A percentile compares a stretch with the other conserved stretches of the same genome.
Conservation (phyloP, 2,329 filamentous ascomycete genomes). For the Daldinia sp. region DNA sequence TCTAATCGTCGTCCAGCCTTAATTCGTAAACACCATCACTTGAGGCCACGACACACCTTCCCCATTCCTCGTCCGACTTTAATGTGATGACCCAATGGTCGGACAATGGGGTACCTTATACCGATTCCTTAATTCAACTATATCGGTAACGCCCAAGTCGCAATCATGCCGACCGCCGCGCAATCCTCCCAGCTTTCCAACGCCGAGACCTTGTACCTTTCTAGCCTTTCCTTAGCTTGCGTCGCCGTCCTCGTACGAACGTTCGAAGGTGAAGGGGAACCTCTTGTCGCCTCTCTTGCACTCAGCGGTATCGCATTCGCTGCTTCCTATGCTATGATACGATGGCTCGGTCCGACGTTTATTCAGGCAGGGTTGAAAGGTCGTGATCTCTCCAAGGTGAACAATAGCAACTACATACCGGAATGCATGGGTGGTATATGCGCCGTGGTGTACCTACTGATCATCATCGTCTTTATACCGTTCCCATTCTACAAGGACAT, state of each 20-base stretch:
- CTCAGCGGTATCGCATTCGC: slow-evolving; percentile 87
- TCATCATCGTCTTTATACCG: slow-evolving; percentile 90
- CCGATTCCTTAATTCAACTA: slow-evolving; percentile 15
- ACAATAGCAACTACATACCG: slow-evolving; percentile 65
- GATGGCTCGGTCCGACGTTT: slow-evolving; percentile 92
- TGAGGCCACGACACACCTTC: slow-evolving; percentile 31
- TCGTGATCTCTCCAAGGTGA: slow-evolving; percentile 83
- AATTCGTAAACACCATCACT: slow-evolving; percentile 25
- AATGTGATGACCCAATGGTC: slow-evolving; percentile 21
- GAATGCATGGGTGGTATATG: slow-evolving; percentile 97
- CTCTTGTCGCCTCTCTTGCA: slow-evolving; percentile 85
- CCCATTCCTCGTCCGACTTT: slow-evolving; percentile 20
- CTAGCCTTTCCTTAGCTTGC: slow-evolving; percentile 73
- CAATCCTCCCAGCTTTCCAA: slow-evolving; percentile 55
- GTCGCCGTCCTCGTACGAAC: slow-evolving; percentile 80
- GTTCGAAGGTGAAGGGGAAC: slow-evolving; percentile 81
- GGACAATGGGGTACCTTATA: slow-evolving; percentile 11
- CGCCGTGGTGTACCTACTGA: slow-evolving; percentile 89
- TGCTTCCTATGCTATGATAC: slow-evolving; percentile 83
- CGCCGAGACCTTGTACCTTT: slow-evolving; percentile 61
- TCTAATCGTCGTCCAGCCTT: slow-evolving; percentile 24
- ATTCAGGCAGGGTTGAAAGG: slow-evolving; percentile 89
- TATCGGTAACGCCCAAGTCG: slow-evolving; percentile 13
- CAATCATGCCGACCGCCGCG: slow-evolving; percentile 42
- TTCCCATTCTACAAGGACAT: slow-evolving; percentile 99